Conservation (phyloP, 2,329 filamentous ascomycete genomes). For the Cercospora sp. region DNA sequence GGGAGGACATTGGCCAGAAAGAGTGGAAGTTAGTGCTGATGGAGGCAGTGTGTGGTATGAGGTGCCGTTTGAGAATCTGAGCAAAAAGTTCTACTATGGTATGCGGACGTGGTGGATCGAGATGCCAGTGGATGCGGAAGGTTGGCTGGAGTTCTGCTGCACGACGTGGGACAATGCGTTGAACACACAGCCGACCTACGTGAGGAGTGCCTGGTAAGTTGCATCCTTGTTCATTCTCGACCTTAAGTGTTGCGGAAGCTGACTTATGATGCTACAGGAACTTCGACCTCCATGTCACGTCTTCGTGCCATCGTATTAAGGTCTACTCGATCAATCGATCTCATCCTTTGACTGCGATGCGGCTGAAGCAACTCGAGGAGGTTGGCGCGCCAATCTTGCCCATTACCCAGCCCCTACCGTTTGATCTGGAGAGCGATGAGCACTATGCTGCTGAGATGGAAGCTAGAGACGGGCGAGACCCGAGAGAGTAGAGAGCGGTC, state of each 20-base stretch:
- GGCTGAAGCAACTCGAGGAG: slow-evolving; percentile 55
- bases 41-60: slow-evolving; percentile 66
- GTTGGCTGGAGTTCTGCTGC: slow-evolving; percentile 49
- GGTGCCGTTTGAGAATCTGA: slow-evolving; percentile 60
- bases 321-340: slow-evolving; percentile 63
- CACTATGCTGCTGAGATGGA: slow-evolving; percentile 50
- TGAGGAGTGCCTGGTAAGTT: slow-evolving; percentile 45
- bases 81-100: slow-evolving; percentile 61
- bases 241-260: neutral
- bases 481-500: slow-evolving; percentile 39
- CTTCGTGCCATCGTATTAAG: slow-evolving; percentile 60
- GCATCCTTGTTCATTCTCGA: neutral
- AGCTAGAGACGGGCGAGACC: slow-evolving; percentile 44
- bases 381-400: slow-evolving; percentile 51
- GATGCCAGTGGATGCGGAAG: slow-evolving; percentile 57
- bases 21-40: slow-evolving; percentile 64
- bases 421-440: slow-evolving; percentile 52
- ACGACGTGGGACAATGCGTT: slow-evolving; percentile 49
- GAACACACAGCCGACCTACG: slow-evolving; percentile 49
- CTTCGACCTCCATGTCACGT: slow-evolving; percentile 66
- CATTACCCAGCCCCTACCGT: slow-evolving; percentile 55
- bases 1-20: slow-evolving; percentile 52
- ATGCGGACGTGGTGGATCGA: slow-evolving; percentile 67
- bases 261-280: slow-evolving; percentile 46
- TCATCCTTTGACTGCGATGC: slow-evolving; percentile 49